Evolutionary conservation across 768 basidiomycete genomes (phyloP).

Genomic region (Phylloporus sp.): DNA sequence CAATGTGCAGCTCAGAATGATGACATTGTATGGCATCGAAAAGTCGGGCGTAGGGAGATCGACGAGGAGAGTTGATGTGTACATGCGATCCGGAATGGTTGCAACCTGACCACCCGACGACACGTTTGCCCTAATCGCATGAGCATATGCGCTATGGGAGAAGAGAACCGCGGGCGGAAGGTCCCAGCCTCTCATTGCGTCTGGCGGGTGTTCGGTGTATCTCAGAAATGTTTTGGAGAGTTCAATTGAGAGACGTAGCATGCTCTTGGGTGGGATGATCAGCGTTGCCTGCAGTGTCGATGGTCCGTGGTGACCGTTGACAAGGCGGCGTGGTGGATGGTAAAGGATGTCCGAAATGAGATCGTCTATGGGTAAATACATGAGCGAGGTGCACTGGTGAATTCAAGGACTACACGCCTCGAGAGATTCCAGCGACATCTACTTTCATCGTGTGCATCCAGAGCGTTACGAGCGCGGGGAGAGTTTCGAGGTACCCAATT

Average conservation of each 20-base stretch:
- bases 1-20: slow-evolving; percentile 91
- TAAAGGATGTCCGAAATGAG: slow-evolving; percentile 67
- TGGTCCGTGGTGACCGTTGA: slow-evolving; percentile 32
- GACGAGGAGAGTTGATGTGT: slow-evolving; percentile 77
- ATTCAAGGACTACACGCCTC: slow-evolving; percentile 36
- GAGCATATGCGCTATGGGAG: slow-evolving; percentile 20
- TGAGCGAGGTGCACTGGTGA: neutral
- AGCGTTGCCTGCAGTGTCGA: slow-evolving; percentile 73
- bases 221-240: slow-evolving; percentile 82
- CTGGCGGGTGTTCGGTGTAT: slow-evolving; percentile 95
- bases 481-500: slow-evolving; percentile 75
- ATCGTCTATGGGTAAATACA: slow-evolving; percentile 41
- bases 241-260: slow-evolving; percentile 63
- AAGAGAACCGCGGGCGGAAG: slow-evolving; percentile 81
- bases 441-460: slow-evolving; percentile 77
- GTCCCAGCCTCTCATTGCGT: slow-evolving; percentile 94
- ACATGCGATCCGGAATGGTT: slow-evolving; percentile 45
- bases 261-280: slow-evolving; percentile 63
- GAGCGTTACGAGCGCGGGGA: slow-evolving; percentile 90
- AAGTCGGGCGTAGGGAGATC: slow-evolving; percentile 99
- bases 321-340: slow-evolving; percentile 31
- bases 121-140: neutral
- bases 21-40: slow-evolving; percentile 99
- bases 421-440: slow-evolving; percentile 41
- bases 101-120: neutral